phyloP scores from a whole-genome alignment of 1,284 basidiomycete species.

The Phellopilus nigrolimitatus region DNA sequence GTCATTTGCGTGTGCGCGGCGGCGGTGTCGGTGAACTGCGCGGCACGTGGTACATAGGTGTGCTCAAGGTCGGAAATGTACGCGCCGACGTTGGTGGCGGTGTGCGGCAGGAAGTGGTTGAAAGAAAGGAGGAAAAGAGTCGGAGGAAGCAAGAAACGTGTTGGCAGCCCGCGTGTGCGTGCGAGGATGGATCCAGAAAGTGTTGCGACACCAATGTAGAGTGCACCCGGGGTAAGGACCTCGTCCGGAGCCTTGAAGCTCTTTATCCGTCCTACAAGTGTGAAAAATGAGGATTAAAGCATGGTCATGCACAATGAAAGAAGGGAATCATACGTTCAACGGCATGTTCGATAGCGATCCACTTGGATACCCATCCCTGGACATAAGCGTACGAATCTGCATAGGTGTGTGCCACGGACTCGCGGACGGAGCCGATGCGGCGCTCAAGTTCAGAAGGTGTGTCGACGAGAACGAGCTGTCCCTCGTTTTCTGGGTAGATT shows the following conservation, averaged over 20 bases:
- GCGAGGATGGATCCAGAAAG: constrained; percentile 84
- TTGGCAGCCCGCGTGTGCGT: constrained; percentile 64
- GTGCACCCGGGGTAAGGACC: constrained; percentile 76
- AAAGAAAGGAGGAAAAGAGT: constrained; percentile 59
- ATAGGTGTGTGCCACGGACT: constrained; percentile 50
- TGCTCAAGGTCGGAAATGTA: constrained; percentile 74
- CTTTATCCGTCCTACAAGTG: constrained; percentile 66
- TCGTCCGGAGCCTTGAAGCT: constrained; percentile 76
- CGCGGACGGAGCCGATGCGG: constrained; percentile 64
- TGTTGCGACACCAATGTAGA: constrained; percentile 85
- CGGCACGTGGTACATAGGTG: constrained; percentile 58
- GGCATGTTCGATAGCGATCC: constrained; percentile 78
- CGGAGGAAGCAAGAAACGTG: constrained; percentile 69
- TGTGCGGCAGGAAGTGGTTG: constrained; percentile 78
- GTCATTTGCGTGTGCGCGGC: constrained; percentile 60
- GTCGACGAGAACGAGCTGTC: constrained; percentile 65
- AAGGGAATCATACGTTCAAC: constrained; percentile 65
- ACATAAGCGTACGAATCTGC: constrained; percentile 56
- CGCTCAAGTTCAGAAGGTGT: constrained; percentile 67
- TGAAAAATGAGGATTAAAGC: background rate
- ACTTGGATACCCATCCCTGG: constrained; percentile 65
- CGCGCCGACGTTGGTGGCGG: constrained; percentile 59
- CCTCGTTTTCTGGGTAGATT: constrained; percentile 64
- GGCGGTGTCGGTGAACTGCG: constrained; percentile 64
- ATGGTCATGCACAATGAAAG: background rate